These are phyloP conservation scores for Rhodotorula diobovata DNA, from an alignment of 768 basidiomycete genomes.

Conservation along the genomic window DNA sequence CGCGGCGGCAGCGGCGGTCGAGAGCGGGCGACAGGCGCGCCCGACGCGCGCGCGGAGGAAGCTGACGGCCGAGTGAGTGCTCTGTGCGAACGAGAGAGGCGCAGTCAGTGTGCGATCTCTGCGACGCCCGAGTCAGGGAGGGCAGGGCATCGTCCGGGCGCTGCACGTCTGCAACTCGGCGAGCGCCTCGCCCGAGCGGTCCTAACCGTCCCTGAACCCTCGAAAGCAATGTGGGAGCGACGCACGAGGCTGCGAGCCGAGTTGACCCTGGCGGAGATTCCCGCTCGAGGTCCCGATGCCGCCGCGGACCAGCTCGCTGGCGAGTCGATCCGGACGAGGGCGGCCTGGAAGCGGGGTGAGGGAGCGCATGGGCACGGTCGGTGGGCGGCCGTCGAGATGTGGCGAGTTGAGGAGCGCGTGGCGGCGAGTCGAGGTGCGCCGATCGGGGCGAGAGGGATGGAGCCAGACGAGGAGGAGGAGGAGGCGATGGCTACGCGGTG, in stretches of 20 bases:
- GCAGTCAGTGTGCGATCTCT: neutral
- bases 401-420: neutral
- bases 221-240: no score
- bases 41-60: neutral
- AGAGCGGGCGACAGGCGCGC: constrained; percentile 44
- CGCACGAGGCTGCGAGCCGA: no score
- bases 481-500: neutral
- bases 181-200: no score
- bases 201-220: no score
- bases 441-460: neutral
- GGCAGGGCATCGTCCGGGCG: no score
- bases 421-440: no score
- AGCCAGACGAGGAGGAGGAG: neutral
- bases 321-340: neutral
- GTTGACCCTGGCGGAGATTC: neutral
- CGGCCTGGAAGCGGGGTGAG: neutral
- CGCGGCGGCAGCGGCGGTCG: constrained; percentile 67
- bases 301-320: neutral
- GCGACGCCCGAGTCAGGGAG: neutral
- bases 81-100: neutral
- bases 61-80: constrained; percentile 3
- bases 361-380: neutral
- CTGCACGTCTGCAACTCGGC: no score
- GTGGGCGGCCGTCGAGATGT: neutral
- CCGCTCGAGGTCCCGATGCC: no score